Evolutionary conservation across 306 rosid genomes (phyloP).

Genomic region (Albizia julibrissin): DNA sequence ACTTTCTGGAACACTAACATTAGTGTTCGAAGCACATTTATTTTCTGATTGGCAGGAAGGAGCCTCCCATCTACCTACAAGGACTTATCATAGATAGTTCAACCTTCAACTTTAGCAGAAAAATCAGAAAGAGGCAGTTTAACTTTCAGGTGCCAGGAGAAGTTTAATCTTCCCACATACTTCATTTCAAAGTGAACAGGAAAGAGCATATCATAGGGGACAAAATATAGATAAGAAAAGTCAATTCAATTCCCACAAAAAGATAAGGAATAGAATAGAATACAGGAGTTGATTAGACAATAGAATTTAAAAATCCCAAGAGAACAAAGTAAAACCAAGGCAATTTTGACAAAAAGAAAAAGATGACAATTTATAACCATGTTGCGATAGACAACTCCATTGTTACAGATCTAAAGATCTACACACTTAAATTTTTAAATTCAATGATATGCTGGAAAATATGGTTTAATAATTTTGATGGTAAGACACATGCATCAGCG

Average conservation of each 20-base stretch:
- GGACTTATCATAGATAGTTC: constrained; percentile 29
- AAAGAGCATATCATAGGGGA: constrained; percentile 16
- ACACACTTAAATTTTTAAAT: not conserved
- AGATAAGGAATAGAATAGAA: not conserved
- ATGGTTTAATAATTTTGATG: not conserved
- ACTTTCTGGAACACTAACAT: constrained; percentile 44
- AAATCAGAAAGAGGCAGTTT: not conserved
- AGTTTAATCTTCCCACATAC: constrained; percentile 10
- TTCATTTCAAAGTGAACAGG: constrained; percentile 19
- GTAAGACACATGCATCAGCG: constrained; percentile 3
- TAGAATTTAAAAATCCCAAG: not conserved
- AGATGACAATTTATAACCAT: constrained; percentile 3
- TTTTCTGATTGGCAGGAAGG: constrained; percentile 47
- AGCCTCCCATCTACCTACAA: constrained; percentile 62
- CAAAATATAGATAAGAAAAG: not conserved
- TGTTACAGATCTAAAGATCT: not conserved
- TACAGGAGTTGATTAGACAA: constrained; percentile 5
- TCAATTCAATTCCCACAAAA: not conserved
- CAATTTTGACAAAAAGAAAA: not conserved
- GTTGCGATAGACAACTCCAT: constrained; percentile 13
- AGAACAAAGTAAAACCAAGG: not conserved
- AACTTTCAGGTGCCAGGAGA: constrained; percentile 16
- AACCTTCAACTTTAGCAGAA: not conserved
- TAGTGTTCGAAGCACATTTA: constrained; percentile 41
- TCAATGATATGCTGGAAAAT: not conserved